Evolutionary conservation across 1,284 basidiomycete genomes (phyloP).

Genomic region (Ceratobasidium sp.): DNA sequence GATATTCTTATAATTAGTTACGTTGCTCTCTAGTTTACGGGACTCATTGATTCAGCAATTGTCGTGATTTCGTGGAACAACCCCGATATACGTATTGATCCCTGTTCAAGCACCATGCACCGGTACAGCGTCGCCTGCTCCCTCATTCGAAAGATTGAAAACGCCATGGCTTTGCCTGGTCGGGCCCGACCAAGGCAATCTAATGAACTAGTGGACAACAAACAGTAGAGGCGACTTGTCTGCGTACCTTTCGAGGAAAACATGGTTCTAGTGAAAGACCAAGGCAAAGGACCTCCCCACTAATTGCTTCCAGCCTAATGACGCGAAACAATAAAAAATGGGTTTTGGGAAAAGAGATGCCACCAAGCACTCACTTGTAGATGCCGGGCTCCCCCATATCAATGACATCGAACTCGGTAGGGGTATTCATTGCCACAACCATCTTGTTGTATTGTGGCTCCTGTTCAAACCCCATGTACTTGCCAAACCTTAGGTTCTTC

Average conservation of each 20-base stretch:
- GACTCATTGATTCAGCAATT: too few relatives aligned
- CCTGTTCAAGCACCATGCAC: too few relatives aligned
- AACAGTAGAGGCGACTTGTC: background rate
- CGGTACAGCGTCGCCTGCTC: background rate
- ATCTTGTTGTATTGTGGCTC: background rate
- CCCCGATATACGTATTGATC: too few relatives aligned
- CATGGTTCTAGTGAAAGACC: too few relatives aligned
- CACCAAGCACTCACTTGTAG: too few relatives aligned
- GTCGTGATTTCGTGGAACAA: too few relatives aligned
- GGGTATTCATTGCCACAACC: background rate
- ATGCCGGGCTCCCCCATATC: background rate
- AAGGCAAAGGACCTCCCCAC: too few relatives aligned
- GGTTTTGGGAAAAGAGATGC: too few relatives aligned
- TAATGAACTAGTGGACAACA: background rate
- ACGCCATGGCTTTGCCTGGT: background rate
- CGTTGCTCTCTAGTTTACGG: too few relatives aligned
- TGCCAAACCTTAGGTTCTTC: background rate
- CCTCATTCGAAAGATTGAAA: background rate
- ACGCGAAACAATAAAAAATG: too few relatives aligned
- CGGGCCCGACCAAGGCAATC: background rate
- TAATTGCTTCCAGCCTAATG: too few relatives aligned
- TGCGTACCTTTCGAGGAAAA: background rate
- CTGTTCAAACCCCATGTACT: background rate
- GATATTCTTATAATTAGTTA: too few relatives aligned
- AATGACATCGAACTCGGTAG: background rate